Base-by-base conservation (phyloP, 345 rosid species). In the Salix viminalis region DNA sequence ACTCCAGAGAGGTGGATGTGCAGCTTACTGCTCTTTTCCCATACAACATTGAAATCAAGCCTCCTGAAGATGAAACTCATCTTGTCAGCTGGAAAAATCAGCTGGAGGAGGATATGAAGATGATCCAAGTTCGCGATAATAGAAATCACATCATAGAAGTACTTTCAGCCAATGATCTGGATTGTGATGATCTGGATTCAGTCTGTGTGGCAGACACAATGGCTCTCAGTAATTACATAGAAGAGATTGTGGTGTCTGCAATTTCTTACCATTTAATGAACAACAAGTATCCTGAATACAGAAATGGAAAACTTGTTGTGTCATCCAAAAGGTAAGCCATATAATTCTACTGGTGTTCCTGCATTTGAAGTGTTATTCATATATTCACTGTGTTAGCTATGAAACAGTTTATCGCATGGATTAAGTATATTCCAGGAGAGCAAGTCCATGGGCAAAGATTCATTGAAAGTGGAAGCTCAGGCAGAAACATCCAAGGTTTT, bases 71-170 rank as follows among this genome's bases (percentile, higher is more conserved):
- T 23, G 95, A 92, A 86, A 86, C 65, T 30, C 91, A 88, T 83
- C 85, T 85, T 12, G 92, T 93, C 72, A 96, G 93, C 89, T 93
- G 98, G 98, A 96, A 96, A 71, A 86, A 91, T 23, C 96, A 91
- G 79, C 88, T 96, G 50, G 98, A 93, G 80, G 86, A 89, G n/a
- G 99, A 93, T 80, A 96, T 96, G 99, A 93, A 90, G 86, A 90
- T 81, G 92, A 91, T 96, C 67, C 91, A 91, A 87, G 90, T 92
- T 79, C 94, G 89, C 78, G 99, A 96, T 69, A 96, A 93, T 54
- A 87, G 89, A 77, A 96, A 90, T 80, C 98, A 96, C 72, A 89
- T 96, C 80, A 82, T 87, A 87, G 98, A 96, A 83, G 98, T 96
- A 60, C 91, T 96, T 60, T 91, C 96, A 4, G 87, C 89, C 10